A percentile compares a stretch with the other conserved stretches of the same genome.
Evolutionary conservation across 1,139 yeast genomes (phyloP).

Genomic region (Hyphopichia fennica): DNA sequence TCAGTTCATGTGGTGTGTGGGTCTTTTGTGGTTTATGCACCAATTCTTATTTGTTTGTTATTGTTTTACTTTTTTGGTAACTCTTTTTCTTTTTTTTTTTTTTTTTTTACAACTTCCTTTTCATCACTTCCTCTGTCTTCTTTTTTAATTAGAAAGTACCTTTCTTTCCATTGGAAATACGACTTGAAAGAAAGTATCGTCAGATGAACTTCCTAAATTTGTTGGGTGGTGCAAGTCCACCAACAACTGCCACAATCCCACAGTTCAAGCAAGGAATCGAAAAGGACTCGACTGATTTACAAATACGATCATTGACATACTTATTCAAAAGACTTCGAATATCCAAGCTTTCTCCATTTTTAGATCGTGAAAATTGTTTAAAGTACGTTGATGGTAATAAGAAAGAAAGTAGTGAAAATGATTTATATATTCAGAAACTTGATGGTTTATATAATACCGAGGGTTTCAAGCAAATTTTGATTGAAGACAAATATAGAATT

Average conservation of each 20-base stretch:
- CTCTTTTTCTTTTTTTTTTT: background rate
- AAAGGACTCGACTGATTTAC: conserved; percentile 60
- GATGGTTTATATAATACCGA: conserved; percentile 54
- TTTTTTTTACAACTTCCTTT: background rate
- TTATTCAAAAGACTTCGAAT: conserved; percentile 55
- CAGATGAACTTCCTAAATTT: background rate
- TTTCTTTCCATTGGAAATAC: too few species aligned
- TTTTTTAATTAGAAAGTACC: background rate
- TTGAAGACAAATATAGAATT: conserved; percentile 58
- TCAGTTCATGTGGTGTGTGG: too few species aligned
- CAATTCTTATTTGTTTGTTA: background rate
- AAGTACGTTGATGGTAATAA: conserved; percentile 13
- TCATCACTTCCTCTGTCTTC: background rate
- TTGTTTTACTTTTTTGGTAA: background rate
- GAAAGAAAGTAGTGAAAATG: conserved; percentile 2
- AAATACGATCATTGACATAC: conserved; percentile 56
- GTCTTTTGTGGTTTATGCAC: background rate
- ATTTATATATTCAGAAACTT: conserved; percentile 27
- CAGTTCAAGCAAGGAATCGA: conserved; percentile 44
- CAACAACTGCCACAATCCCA: conserved; percentile 32
- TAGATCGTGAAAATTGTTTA: conserved; percentile 18
- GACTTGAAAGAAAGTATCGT: too few species aligned
- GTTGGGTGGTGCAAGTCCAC: background rate
- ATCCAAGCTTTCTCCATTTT: conserved; percentile 41
- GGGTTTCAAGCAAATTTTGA: conserved; percentile 41